phyloP scores from a whole-genome alignment of 164 flowering plant species.

The Vitis rotundifolia region DNA sequence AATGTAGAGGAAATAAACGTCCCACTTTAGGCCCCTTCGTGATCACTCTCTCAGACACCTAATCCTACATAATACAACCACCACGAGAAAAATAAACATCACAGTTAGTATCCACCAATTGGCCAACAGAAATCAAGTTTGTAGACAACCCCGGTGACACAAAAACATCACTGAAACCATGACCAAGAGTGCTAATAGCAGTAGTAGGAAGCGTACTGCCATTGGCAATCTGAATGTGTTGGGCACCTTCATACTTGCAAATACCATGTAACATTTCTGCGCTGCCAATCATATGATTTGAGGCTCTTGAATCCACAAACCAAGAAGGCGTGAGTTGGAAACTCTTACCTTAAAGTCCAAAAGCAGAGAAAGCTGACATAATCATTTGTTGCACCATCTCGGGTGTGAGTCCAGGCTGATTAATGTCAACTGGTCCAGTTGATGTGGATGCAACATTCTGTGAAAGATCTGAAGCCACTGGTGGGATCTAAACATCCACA shows the following conservation, averaged over 20 bases:
- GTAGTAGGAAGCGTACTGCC: not conserved
- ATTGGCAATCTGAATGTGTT: constrained; percentile 2
- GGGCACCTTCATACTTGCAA: no score
- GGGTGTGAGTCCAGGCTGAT: not conserved
- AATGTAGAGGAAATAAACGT: not conserved
- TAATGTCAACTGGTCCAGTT: no score
- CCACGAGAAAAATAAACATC: not conserved
- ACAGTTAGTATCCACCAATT: constrained; percentile 7
- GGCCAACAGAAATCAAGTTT: constrained; percentile 3
- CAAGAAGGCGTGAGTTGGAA: not conserved
- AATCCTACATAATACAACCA: constrained; percentile 6
- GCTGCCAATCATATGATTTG: not conserved
- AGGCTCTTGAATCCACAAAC: not conserved
- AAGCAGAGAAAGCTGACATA: not conserved
- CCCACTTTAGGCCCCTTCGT: constrained; percentile 13
- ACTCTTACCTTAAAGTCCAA: not conserved
- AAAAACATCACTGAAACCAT: not conserved
- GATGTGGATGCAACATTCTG: no score
- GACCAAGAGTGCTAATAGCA: not conserved
- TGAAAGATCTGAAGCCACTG: no score
- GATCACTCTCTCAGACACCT: not conserved
- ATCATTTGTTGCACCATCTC: not conserved
- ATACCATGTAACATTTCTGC: no score
- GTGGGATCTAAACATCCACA: no score
- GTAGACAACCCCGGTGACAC: not conserved